Base-by-base conservation (phyloP, 805 yeast genomes). In the Saccharomycopsis guyanensis region DNA sequence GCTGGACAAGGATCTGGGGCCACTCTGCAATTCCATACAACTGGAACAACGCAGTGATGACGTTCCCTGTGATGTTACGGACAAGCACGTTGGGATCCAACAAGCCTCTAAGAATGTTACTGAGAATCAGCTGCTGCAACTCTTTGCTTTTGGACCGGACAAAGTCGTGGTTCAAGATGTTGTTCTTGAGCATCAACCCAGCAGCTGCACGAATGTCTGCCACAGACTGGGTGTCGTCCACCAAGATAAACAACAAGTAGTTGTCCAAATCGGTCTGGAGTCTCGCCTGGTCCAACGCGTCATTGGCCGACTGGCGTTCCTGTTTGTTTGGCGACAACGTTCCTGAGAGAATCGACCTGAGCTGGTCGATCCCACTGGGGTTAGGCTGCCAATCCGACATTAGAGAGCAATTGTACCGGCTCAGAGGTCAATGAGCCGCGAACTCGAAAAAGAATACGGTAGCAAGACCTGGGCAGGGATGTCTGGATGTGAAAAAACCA, bases 31-130 rank as follows among this genome's bases (percentile, higher is more conserved):
- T 69, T 1, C 96, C 94, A 46, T 64, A 64, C 7, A 76, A 69
- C 2, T 83, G 70, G 55, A 88, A 83, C 25, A 93, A 64, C 0
- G 96, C 73, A 2, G 97, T 85, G 43, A 91, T 79, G 42, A 88
- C 95, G 57, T 82, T 88, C 34, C 97, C 96, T 4, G 96, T 82
- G 50, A 91, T 86, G 59, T 85, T 87, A 51, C 95, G 74, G 24
- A 91, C 84, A 54, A 86, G 66, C n/a, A 66, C 61, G 45, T 75
- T 74, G 1, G 64, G 55, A 50, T 74, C 82, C 27, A 73, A 56
- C 38, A 87, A 67, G 2, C 86, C 71, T 55, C 62, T 62, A 51
- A 69, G 57, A 5, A 70, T 58, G 38, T 68, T 65, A 15, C 58
- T 52, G 33, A 70, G 55, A 5, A 68, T 55, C 43, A 66, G 65